A percentile compares a stretch with the other conserved stretches of the same genome.
phyloP scores from a whole-genome alignment of 2,329 filamentous ascomycete species.

The Stachybotrys chartarum region DNA sequence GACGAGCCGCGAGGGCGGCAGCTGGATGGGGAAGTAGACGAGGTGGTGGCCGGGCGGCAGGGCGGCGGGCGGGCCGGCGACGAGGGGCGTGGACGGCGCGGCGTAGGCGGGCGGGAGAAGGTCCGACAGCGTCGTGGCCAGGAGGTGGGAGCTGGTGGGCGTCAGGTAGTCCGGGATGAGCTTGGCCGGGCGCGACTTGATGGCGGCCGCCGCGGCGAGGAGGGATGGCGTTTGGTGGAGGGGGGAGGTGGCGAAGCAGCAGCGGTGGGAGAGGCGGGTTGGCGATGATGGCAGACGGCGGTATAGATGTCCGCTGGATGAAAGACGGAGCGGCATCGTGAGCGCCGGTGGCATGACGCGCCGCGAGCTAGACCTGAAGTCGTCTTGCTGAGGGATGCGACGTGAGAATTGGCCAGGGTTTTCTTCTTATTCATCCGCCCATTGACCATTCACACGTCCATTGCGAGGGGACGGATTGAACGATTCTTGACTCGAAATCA shows the following conservation, averaged over 20 bases:
- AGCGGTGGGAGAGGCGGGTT: neutral
- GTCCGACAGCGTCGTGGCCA: slow-evolving; percentile 54
- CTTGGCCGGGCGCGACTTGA: slow-evolving; percentile 22
- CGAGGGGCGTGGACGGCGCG: slow-evolving; percentile 4
- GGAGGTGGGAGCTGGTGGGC: slow-evolving; percentile 56
- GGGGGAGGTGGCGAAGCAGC: slow-evolving; percentile 2
- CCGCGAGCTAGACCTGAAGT: too few relatives aligned
- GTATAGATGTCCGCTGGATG: neutral
- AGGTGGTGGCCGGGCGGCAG: slow-evolving; percentile 70
- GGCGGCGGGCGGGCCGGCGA: slow-evolving; percentile 15
- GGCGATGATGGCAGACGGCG: too few relatives aligned
- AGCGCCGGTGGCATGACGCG: too few relatives aligned
- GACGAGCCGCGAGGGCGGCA: slow-evolving; percentile 55
- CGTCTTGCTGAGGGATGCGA: too few relatives aligned
- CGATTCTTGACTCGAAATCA: too few relatives aligned
- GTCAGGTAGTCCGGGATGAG: slow-evolving; percentile 38
- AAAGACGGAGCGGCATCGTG: neutral
- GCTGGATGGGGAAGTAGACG: slow-evolving; percentile 75
- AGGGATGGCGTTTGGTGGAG: slow-evolving; percentile 3
- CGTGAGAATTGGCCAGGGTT: too few relatives aligned
- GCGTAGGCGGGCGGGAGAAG: slow-evolving; percentile 21
- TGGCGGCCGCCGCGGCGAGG: slow-evolving; percentile 9
- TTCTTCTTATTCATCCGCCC: too few relatives aligned
- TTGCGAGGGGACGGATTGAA: too few relatives aligned
- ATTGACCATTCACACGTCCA: too few relatives aligned